Conservation (phyloP, 371 early-diverging fungal genomes). For the Funneliformis caledonium region DNA sequence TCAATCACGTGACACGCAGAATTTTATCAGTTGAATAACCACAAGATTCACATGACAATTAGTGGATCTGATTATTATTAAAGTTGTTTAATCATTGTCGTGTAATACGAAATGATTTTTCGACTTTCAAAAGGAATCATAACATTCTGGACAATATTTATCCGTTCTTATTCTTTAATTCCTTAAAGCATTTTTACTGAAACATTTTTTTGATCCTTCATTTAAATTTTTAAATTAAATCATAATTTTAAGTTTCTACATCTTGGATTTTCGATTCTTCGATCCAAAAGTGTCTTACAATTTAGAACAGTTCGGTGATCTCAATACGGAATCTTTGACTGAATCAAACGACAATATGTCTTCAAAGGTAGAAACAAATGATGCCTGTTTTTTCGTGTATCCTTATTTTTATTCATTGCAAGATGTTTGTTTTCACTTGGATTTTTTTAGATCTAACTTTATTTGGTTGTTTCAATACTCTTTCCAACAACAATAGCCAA, state of each 20-base stretch:
- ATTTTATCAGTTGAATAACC: too few species aligned
- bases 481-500: slow-evolving; percentile 27
- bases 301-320: slow-evolving; percentile 7
- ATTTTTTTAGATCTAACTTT: slow-evolving; percentile 7
- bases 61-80: too few species aligned
- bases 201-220: slow-evolving; percentile 11
- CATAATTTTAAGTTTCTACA: not conserved
- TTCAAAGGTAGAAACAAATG: slow-evolving; percentile 9
- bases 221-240: slow-evolving; percentile 16
- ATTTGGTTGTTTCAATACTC: not conserved
- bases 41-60: too few species aligned
- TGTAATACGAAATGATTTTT: too few species aligned
- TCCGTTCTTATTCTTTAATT: not conserved
- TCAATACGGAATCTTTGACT: not conserved
- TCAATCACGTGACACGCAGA: too few species aligned
- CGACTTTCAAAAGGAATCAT: not conserved
- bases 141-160: slow-evolving; percentile 17
- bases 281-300: slow-evolving; percentile 20
- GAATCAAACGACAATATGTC: slow-evolving; percentile 16
- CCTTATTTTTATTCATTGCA: not conserved
- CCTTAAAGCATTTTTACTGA: not conserved
- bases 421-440: not conserved
- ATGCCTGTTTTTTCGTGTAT: not conserved
- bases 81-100: too few species aligned
- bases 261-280: not conserved